phyloP scores from a whole-genome alignment of 495 filamentous ascomycete genomes.

The Staphylotrichum longicolle region DNA sequence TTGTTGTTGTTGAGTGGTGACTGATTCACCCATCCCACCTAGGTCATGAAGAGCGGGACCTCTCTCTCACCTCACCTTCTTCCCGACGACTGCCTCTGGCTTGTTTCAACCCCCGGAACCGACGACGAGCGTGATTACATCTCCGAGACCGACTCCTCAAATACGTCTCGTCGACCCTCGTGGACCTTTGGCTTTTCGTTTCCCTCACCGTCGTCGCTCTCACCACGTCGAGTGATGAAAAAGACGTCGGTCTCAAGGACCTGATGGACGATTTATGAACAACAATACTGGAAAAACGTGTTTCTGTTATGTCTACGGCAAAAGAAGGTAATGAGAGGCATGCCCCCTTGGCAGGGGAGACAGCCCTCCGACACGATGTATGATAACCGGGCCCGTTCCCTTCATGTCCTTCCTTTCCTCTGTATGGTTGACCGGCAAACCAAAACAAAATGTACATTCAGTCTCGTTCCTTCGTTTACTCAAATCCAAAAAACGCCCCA shows the following conservation, averaged over 20 bases:
- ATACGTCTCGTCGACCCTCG: neutral
- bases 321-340: no score
- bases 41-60: constrained; percentile 29
- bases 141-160: neutral
- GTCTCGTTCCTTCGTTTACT: no score
- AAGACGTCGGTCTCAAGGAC: neutral
- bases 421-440: no score
- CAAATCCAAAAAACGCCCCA: no score
- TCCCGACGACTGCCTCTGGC: constrained; percentile 25
- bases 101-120: neutral
- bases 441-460: no score
- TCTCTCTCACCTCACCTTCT: constrained; percentile 31
- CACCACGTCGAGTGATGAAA: neutral
- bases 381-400: no score
- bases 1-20: neutral
- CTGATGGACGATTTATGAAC: neutral
- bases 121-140: neutral
- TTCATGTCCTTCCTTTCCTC: no score
- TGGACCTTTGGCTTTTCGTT: neutral
- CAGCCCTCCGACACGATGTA: no score
- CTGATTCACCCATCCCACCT: neutral
- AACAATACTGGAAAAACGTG: neutral
- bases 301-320: neutral
- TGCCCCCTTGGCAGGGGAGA: no score
- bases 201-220: neutral